Evolutionary conservation across 1,284 basidiomycete genomes (phyloP), one percentile per base, ranked within the genome.

Genomic region (Boletus semigastroideus): DNA sequence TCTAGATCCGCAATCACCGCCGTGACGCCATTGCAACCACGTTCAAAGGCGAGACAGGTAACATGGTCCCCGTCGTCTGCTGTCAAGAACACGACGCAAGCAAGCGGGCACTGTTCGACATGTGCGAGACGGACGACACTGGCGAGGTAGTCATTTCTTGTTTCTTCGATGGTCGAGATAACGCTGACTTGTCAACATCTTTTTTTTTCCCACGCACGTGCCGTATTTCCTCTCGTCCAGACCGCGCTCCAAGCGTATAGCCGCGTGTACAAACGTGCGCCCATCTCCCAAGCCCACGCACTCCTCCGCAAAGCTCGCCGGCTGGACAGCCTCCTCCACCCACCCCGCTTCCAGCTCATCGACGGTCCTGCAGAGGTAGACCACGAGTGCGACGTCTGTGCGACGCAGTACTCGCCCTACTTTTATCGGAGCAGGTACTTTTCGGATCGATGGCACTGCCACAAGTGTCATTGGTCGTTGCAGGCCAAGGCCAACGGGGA

Each of bases 41-140:
- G n/a, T 98, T 97, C 77, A 92, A 88, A 64, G 87, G 87, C n/a
- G 86, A 87, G 64, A 77, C 82, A 7, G 95, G 95, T 1, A 82
- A 83, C 60, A 92, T 98, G 87, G 79, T 77, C 38, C 82, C 94
- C 0, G 76, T 91, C 44, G 74, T 94, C 20, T 90, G 84, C 64
- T 98, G 95, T 71, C 86, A 86, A 63, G 84, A 86, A 12, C 95
- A 98, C 65, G 81, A 87, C 53, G 76, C 76, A 44, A 79, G 76
- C 59, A 77, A 82, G 49, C 82, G 86, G 38, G 78, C 80, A 51
- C 79, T 93, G 37, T 87, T 89, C 65, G 90, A 90, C 54, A 78
- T 94, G 55, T 92, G 90, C 62, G 92, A 95, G 61, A 81, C 83
- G 25, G 91, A 94, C 54, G 90, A 92, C 53, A 81, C 79, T 6